Conservation (phyloP, 2,329 filamentous ascomycete genomes). For the Fusarium zealandicum region DNA sequence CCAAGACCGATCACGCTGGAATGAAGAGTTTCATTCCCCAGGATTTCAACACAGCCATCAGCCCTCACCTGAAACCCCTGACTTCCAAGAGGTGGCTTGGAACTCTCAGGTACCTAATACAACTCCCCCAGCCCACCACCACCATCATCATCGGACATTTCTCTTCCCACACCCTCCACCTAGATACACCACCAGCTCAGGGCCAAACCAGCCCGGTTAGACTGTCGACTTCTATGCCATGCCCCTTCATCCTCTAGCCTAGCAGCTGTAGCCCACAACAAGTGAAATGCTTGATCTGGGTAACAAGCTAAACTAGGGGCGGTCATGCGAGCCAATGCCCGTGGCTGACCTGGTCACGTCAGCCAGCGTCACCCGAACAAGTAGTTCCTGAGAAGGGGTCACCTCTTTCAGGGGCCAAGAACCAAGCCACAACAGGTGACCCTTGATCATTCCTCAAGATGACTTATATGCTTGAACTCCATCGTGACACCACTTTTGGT, state of each 20-base stretch:
- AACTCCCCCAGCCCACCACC: too few relatives aligned
- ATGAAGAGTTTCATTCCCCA: too few relatives aligned
- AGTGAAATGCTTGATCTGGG: neutral
- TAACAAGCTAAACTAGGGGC: slow-evolving; percentile 7
- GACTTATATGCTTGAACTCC: too few relatives aligned
- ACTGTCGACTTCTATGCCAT: neutral
- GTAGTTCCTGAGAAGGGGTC: slow-evolving; percentile 1
- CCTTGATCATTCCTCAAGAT: neutral
- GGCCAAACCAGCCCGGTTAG: neutral
- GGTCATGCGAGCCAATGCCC: slow-evolving; percentile 15
- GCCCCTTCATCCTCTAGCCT: neutral
- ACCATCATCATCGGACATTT: slow-evolving; percentile 2
- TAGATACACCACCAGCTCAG: neutral
- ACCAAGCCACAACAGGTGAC: neutral
- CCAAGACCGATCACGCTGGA: too few relatives aligned
- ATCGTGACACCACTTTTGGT: too few relatives aligned
- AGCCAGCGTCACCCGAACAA: slow-evolving; percentile 26
- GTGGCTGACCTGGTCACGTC: slow-evolving; percentile 33
- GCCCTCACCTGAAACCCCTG: too few relatives aligned
- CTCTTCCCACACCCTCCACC: neutral
- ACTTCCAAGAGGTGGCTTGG: too few relatives aligned
- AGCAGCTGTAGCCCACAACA: neutral
- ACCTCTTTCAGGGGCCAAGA: slow-evolving; percentile 6
- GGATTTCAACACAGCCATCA: too few relatives aligned
- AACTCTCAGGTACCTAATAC: too few relatives aligned